These are phyloP conservation scores for Elaeis guineensis DNA, from an alignment of 176 grass and related monocot genomes.

Conservation along the genomic window DNA sequence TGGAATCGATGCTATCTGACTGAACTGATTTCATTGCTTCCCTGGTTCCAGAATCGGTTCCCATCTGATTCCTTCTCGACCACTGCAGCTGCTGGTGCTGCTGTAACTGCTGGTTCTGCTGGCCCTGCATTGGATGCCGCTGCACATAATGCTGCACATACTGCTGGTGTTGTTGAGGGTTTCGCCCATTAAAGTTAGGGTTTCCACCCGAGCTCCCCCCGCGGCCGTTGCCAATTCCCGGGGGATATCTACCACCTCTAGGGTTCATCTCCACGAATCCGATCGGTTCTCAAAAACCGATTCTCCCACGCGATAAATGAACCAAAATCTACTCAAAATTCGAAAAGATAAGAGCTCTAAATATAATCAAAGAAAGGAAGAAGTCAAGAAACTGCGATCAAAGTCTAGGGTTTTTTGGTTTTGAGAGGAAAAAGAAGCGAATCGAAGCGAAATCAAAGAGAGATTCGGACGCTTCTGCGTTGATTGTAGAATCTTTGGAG, in stretches of 20 bases:
- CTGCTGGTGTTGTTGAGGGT: constrained; percentile 31
- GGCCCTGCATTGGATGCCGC: constrained; percentile 28
- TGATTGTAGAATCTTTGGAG: too few species aligned
- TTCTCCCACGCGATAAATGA: too few species aligned
- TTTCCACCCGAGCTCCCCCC: constrained; percentile 30
- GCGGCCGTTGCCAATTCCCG: constrained; percentile 57
- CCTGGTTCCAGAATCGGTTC: constrained; percentile 22
- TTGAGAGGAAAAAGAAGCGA: too few species aligned
- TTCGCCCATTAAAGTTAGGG: constrained; percentile 51
- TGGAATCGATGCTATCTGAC: constrained; percentile 33
- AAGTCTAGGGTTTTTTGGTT: too few species aligned
- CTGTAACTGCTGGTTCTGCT: constrained; percentile 21
- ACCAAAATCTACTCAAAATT: too few species aligned
- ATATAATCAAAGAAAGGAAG: too few species aligned
- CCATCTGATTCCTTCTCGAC: constrained; percentile 44
- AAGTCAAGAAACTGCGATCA: too few species aligned
- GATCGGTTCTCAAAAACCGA: too few species aligned
- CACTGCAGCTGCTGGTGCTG: constrained; percentile 52
- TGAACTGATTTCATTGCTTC: constrained; percentile 22
- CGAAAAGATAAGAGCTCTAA: too few species aligned
- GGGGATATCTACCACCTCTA: constrained; percentile 47
- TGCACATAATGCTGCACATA: constrained; percentile 27
- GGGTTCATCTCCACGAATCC: constrained; percentile 40
- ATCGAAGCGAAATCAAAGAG: too few species aligned
- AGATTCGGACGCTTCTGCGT: too few species aligned